Percentiles rank a stretch among this genome's conserved stretches.
phyloP scores from a whole-genome alignment of 495 filamentous ascomycete species.

The Penicillium parvum region DNA sequence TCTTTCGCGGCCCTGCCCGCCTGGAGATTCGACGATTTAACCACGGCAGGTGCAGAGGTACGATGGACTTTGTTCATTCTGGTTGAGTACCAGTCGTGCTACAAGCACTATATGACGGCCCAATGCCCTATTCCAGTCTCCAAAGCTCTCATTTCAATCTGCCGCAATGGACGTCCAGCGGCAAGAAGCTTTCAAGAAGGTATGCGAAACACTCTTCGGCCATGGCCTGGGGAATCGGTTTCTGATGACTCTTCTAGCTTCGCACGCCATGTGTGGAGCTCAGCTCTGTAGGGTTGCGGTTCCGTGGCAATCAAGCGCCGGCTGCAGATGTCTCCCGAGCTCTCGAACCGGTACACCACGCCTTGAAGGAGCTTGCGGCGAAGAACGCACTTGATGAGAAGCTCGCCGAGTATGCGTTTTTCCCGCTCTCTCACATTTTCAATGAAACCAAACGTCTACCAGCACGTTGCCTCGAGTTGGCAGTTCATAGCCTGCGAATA shows the following conservation, averaged over 20 bases:
- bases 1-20: slow-evolving; percentile 4
- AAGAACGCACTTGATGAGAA: slow-evolving; percentile 65
- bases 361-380: slow-evolving; percentile 49
- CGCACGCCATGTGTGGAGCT: slow-evolving; percentile 75
- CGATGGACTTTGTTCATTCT: slow-evolving; percentile 3
- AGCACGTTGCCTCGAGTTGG: slow-evolving; percentile 66
- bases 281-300: slow-evolving; percentile 61
- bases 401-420: slow-evolving; percentile 91
- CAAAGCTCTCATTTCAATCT: not conserved
- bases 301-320: slow-evolving; percentile 49
- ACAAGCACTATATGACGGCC: no score
- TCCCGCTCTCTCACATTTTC: slow-evolving; percentile 85
- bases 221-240: not conserved
- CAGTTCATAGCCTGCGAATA: slow-evolving; percentile 65
- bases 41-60: not conserved
- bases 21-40: slow-evolving; percentile 3
- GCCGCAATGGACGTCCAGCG: slow-evolving; percentile 33
- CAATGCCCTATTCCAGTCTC: no score
- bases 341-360: slow-evolving; percentile 48
- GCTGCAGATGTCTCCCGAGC: slow-evolving; percentile 51
- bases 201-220: slow-evolving; percentile 15
- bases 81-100: no score
- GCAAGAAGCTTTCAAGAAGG: slow-evolving; percentile 41
- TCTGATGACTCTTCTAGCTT: slow-evolving; percentile 46
- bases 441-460: slow-evolving; percentile 68